These are phyloP conservation scores for Colletotrichum somersetense DNA, from an alignment of 2,329 filamentous ascomycete species.

Conservation along the genomic window DNA sequence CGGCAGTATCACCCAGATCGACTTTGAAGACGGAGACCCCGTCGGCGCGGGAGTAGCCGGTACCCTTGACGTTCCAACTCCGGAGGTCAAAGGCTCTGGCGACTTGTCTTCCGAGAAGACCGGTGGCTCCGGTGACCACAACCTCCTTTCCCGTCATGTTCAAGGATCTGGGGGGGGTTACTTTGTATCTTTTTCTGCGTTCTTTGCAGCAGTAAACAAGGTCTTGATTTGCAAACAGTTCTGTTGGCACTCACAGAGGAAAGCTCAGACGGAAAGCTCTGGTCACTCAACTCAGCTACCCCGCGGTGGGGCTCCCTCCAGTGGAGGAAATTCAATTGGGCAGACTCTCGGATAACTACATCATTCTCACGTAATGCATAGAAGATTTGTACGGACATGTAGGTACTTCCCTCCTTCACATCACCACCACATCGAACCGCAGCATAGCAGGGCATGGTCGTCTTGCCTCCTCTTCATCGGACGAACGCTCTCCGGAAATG, in stretches of 20 bases:
- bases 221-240: neutral
- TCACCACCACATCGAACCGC: too few relatives aligned
- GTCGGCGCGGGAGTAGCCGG: slow-evolving; percentile 79
- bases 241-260: neutral
- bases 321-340: slow-evolving; percentile 33
- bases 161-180: too few relatives aligned
- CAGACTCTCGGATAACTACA: slow-evolving; percentile 32
- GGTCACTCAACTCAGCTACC: slow-evolving; percentile 27
- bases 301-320: slow-evolving; percentile 35
- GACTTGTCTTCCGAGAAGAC: slow-evolving; percentile 85
- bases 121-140: slow-evolving; percentile 86
- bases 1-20: slow-evolving; percentile 60
- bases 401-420: neutral
- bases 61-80: slow-evolving; percentile 79
- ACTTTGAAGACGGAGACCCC: slow-evolving; percentile 75
- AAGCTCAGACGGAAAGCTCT: slow-evolving; percentile 32
- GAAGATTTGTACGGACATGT: too few relatives aligned
- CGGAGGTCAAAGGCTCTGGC: slow-evolving; percentile 75
- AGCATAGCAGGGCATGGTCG: neutral
- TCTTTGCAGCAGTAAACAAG: neutral
- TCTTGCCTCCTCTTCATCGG: neutral
- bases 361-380: slow-evolving; percentile 35
- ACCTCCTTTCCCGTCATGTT: slow-evolving; percentile 64
- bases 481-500: neutral
- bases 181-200: neutral